A percentile compares a stretch with the other conserved stretches of the same genome.
Evolutionary conservation across 2,329 filamentous ascomycete species (phyloP).

Genomic region (Cladosporium sp.): DNA sequence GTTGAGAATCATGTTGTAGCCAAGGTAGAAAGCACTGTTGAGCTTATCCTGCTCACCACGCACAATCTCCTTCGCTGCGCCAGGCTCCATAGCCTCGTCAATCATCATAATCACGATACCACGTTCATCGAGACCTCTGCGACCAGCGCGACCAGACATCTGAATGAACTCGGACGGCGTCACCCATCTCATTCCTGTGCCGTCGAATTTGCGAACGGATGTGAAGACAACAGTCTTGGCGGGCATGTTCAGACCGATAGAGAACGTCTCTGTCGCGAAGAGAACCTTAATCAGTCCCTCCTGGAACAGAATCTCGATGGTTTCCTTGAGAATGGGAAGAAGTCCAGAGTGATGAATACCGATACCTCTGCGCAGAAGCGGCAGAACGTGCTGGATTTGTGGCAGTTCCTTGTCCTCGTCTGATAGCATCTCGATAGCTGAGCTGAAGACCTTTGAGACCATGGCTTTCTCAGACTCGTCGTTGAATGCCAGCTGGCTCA

Average conservation of each 20-base stretch:
- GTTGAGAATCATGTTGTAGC: conserved; percentile 99
- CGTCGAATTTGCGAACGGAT: conserved; percentile 92
- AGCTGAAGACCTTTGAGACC: conserved; percentile 91
- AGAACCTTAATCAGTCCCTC: conserved; percentile 97
- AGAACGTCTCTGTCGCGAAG: conserved; percentile 98
- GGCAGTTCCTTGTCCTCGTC: conserved; percentile 86
- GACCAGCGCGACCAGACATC: conserved; percentile 96
- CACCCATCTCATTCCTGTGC: conserved; percentile 74
- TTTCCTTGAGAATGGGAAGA: conserved; percentile 94
- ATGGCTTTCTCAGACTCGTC: conserved; percentile 93
- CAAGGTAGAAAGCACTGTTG: conserved; percentile 95
- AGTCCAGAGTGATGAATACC: conserved; percentile 97
- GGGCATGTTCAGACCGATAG: conserved; percentile 98
- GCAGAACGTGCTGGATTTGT: conserved; percentile 88
- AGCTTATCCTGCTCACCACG: conserved; percentile 95
- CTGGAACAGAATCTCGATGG: conserved; percentile 98
- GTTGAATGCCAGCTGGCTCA: conserved; percentile 88
- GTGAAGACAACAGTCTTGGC: conserved; percentile 99
- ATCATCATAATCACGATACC: conserved; percentile 99
- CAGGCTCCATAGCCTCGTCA: conserved; percentile 91
- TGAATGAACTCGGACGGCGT: conserved; percentile 97
- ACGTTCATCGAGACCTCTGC: conserved; percentile 93
- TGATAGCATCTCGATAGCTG: conserved; percentile 86
- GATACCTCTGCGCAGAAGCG: conserved; percentile 85
- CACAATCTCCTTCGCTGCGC: conserved; percentile 91